These are phyloP conservation scores for Chaetoceros muelleri DNA, from an alignment of 108 stramenopile species.

Conservation along the genomic window DNA sequence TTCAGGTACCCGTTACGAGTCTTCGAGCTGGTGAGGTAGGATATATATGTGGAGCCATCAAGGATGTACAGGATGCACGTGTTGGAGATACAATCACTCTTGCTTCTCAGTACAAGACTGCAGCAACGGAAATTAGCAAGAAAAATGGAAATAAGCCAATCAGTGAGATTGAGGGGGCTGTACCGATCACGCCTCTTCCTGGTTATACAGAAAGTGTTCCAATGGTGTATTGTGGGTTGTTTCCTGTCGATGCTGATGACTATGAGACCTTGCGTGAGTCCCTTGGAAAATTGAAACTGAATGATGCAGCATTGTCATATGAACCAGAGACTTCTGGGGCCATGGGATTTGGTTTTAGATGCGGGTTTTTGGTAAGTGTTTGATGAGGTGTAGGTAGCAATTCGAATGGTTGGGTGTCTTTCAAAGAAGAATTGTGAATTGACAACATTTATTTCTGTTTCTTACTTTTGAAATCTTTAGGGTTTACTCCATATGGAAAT, in stretches of 20 bases:
- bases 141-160: constrained; percentile 10
- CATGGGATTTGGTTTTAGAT: constrained; percentile 91
- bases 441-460: too few species aligned
- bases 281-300: constrained; percentile 86
- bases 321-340: constrained; percentile 82
- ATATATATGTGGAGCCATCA: constrained; percentile 87
- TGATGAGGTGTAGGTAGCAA: too few species aligned
- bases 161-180: background rate
- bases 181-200: constrained; percentile 52
- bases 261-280: constrained; percentile 86
- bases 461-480: too few species aligned
- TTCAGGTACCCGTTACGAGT: constrained; percentile 62
- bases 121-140: constrained; percentile 17
- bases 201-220: constrained; percentile 82
- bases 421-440: too few species aligned
- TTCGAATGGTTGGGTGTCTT: too few species aligned
- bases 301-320: constrained; percentile 85
- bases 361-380: constrained; percentile 96
- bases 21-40: constrained; percentile 90
- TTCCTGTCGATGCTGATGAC: constrained; percentile 91
- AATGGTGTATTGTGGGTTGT: constrained; percentile 95
- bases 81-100: constrained; percentile 94
- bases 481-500: constrained; percentile 99
- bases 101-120: constrained; percentile 58
- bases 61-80: constrained; percentile 89